Evolutionary conservation across 805 yeast species (phyloP).

Genomic region (Hanseniaspora taiwanica): DNA sequence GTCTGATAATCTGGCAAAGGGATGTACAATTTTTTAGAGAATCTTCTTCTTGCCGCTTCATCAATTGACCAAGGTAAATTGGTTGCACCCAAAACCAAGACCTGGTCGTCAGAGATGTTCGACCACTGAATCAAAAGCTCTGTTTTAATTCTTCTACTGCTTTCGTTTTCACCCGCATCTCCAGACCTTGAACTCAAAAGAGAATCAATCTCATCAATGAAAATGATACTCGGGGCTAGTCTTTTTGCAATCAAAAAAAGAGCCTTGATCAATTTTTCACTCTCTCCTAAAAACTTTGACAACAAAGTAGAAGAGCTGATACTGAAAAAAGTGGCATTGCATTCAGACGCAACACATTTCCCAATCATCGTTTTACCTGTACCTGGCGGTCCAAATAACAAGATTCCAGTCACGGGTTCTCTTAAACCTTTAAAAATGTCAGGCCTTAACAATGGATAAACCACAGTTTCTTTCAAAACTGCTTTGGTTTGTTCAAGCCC

Average conservation of each 20-base stretch:
- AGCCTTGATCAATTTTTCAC: slow-evolving; percentile 86
- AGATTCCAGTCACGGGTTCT: slow-evolving; percentile 95
- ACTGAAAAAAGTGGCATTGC: slow-evolving; percentile 82
- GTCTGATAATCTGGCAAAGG: slow-evolving; percentile 88
- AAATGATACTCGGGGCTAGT: slow-evolving; percentile 83
- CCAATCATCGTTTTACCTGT: slow-evolving; percentile 98
- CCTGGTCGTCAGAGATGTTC: slow-evolving; percentile 67
- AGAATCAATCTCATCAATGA: slow-evolving; percentile 94
- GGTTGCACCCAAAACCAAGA: slow-evolving; percentile 85
- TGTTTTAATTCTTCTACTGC: slow-evolving; percentile 78
- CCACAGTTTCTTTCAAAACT: slow-evolving; percentile 87
- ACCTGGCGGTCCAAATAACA: slow-evolving; percentile 96
- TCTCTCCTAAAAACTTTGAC: slow-evolving; percentile 80
- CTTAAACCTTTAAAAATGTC: slow-evolving; percentile 82
- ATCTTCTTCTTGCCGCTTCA: slow-evolving; percentile 91
- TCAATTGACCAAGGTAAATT: slow-evolving; percentile 95
- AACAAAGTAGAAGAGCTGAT: slow-evolving; percentile 84
- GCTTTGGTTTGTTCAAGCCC: slow-evolving; percentile 79
- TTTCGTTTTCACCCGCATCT: slow-evolving; percentile 87
- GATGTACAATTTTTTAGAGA: slow-evolving; percentile 82
- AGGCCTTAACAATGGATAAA: slow-evolving; percentile 88
- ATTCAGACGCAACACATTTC: slow-evolving; percentile 90
- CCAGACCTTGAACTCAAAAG: slow-evolving; percentile 63
- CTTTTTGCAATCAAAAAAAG: slow-evolving; percentile 72
- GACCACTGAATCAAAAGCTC: slow-evolving; percentile 95